A percentile compares a stretch with the other conserved stretches of the same genome.
Conservation (phyloP, 2,329 filamentous ascomycete species). For the Didymella glomerata region DNA sequence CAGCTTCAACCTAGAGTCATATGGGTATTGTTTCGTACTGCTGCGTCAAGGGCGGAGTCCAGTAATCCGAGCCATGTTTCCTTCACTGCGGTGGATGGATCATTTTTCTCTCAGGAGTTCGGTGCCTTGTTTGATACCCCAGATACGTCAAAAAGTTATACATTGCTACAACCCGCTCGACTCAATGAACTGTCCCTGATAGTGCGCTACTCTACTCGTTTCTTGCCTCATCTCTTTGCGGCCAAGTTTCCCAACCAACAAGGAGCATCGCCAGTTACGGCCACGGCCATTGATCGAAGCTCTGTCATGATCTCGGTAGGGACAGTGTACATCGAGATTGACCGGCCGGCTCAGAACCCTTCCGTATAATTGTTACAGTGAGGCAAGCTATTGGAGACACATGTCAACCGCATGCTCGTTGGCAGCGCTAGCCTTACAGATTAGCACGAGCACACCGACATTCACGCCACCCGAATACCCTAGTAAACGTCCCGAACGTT, state of each 20-base stretch:
- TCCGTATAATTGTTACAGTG: background rate
- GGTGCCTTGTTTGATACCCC: conserved; percentile 15
- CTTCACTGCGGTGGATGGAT: background rate
- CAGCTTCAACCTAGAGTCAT: background rate
- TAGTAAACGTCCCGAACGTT: conserved; percentile 10
- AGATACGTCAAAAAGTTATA: conserved; percentile 1
- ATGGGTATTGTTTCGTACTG: background rate
- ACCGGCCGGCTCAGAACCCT: background rate
- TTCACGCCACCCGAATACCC: conserved; percentile 28
- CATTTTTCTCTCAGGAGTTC: conserved; percentile 1
- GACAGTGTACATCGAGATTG: background rate
- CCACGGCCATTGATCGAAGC: background rate
- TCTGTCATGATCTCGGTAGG: background rate
- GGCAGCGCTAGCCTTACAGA: conserved; percentile 21
- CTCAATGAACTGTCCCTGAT: background rate
- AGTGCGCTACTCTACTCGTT: background rate
- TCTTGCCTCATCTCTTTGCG: background rate
- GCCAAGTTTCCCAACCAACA: background rate
- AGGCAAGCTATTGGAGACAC: conserved; percentile 11
- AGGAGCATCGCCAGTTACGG: background rate
- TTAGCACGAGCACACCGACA: conserved; percentile 32
- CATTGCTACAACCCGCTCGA: background rate
- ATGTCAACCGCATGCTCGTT: conserved; percentile 13
- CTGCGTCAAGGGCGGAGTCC: background rate
- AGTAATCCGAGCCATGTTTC: background rate